Evolutionary conservation across 495 filamentous ascomycete species (phyloP), one percentile per base, ranked within the genome.

Genomic region (Xylaria longipes): DNA sequence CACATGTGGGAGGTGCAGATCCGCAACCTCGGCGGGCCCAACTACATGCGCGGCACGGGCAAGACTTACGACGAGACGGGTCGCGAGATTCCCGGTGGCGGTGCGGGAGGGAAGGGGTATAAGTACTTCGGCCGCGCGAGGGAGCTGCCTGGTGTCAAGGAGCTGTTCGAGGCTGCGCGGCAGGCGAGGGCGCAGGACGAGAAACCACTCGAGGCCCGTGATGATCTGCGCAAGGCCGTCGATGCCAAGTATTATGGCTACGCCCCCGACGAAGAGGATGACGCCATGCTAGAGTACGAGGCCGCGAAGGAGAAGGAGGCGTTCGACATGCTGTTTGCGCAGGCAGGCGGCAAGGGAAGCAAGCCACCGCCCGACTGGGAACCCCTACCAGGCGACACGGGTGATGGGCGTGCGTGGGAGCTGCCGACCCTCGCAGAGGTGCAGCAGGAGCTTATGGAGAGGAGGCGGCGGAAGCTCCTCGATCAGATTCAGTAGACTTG

Each of bases 1-100:
- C 92, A 94, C 84, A 93, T 96, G 87, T 99, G 96, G 96, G 96
- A 99, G 83, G 89, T 94, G 79, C 96, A 97, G 81, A 97, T 99
- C 68, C 88, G 94, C 54, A 94, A 95, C 74, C 81, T 98, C 41
- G 97, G 97, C 57, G 96, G 96, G 17, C 97, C 97, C 50, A 98
- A 98, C 82, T 99, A 98, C 80, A 98, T 97, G 95, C 87, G 96
- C n/a, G 93, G 91, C 15, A 92, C 91, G 14, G 94, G 90, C 39
- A 88, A 92, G 71, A 90, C 97, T 37, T 93, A 93, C 80, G 96
- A 98, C 83, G 96, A 97, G 72, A 91, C 97, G 50, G 96, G 96
- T 4, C 86, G 91, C 37, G 97, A 97, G 81, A 93, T 99, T 7
- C 91, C 92, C 1, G 96, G 96, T 2, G 93, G 94, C 27, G 69